Base-by-base conservation (phyloP, 805 yeast genomes). In the Monosporozyma aerobia region DNA sequence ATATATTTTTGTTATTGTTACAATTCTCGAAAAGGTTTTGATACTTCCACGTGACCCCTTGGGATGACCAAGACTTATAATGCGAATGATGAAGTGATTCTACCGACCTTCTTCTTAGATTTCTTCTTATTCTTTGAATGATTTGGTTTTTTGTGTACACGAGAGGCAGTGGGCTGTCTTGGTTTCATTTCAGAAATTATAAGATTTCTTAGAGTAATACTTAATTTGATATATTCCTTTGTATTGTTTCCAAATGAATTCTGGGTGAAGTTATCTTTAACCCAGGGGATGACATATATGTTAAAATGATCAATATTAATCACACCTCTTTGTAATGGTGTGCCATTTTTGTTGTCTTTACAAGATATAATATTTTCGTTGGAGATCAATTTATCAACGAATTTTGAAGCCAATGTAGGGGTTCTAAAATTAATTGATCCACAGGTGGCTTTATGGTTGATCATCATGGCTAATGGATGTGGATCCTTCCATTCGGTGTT, bases 391-490 rank as follows among this genome's bases (percentile, higher is more conserved):
- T 41, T 30, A 4, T 55, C 44, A 4, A 52, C 50, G 48, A 62
- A 61, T 37, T 54, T 55, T 11, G 30, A 32, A 16, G 59, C 57
- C 11, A 58, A 45, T 3, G 48, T 53, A 11, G 48, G 54, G 37
- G 46, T 49, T 43, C 57, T 57, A 43, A 65, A 60, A n/a, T 64
- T 53, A 5, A 64, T 49, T 2, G 63, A 64, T 25, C 67, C 68
- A 41, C 63, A 59, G 19, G 51, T 55, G 2, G 68, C 63, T 47
- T 57, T 62, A 47, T 61, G 66, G 52, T 64, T 63, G 3, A 65
- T 50, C 8, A 57, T 48, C 19, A 63, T 25, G 9, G 65, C 47
- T 22, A 53, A 51, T 2, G 67, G 55, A 8, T 51, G 51, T 6
- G 52, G 52, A 37, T 61, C 66, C 30, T 53, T 54, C 64, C 68